phyloP scores from a whole-genome alignment of 352 stramenopile species.

The Globisporangium canariense region DNA sequence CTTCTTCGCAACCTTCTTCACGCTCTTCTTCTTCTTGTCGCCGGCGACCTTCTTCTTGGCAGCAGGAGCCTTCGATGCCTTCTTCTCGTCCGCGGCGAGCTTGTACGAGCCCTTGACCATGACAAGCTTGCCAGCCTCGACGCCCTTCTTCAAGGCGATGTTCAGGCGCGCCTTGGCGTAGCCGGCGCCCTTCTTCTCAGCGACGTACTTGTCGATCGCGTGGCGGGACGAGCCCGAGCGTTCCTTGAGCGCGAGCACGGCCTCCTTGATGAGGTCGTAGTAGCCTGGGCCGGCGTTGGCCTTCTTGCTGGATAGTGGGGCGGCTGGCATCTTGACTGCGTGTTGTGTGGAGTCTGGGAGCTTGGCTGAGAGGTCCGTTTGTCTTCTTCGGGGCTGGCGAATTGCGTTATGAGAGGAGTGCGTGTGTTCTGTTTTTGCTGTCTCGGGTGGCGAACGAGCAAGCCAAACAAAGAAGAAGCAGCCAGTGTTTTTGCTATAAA shows the following conservation, averaged over 20 bases:
- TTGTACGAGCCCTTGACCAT: conserved; percentile 95
- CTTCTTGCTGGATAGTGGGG: conserved; percentile 53
- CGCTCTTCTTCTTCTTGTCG: conserved; percentile 44
- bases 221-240: conserved; percentile 88
- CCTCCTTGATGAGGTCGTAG: conserved; percentile 93
- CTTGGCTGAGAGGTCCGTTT: conserved; percentile 3
- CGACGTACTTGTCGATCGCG: conserved; percentile 94
- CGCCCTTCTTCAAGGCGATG: conserved; percentile 89
- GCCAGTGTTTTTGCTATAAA: not conserved
- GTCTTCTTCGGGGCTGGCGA: conserved; percentile 28
- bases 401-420: conserved; percentile 35
- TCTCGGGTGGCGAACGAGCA: not conserved
- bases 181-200: conserved; percentile 74
- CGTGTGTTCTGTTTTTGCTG: not conserved
- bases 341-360: not conserved
- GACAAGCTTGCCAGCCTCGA: conserved; percentile 87
- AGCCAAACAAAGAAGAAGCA: conserved; percentile 7
- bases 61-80: conserved; percentile 33
- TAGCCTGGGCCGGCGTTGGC: conserved; percentile 64
- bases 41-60: conserved; percentile 20
- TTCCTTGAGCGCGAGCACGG: conserved; percentile 90
- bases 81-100: conserved; percentile 90
- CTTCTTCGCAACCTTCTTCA: conserved; percentile 75
- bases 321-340: conserved; percentile 38
- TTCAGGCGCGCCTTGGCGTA: conserved; percentile 84